A percentile compares a stretch with the other conserved stretches of the same genome.
phyloP scores from a whole-genome alignment of 495 filamentous ascomycete genomes.

The Cladorrhinum samala region DNA sequence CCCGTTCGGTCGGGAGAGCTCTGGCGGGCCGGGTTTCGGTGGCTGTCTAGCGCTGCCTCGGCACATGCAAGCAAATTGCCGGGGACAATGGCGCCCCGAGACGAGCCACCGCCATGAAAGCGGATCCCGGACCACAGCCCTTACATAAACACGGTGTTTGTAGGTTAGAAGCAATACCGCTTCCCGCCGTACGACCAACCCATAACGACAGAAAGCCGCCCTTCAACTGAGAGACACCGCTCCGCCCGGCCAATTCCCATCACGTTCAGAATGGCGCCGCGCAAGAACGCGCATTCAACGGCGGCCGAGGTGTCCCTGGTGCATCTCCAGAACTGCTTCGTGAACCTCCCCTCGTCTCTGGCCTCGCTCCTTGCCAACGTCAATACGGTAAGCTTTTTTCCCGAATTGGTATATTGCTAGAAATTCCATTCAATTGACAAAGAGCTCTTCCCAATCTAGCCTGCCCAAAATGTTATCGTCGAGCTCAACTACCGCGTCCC shows the following conservation, averaged over 20 bases:
- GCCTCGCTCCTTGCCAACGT: slow-evolving; percentile 76
- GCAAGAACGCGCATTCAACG: slow-evolving; percentile 58
- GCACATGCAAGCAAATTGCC: slow-evolving; percentile 29
- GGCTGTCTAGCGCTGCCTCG: slow-evolving; percentile 20
- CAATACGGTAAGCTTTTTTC: slow-evolving; percentile 62
- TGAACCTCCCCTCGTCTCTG: slow-evolving; percentile 84
- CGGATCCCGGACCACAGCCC: background rate
- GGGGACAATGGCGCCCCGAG: slow-evolving; percentile 9
- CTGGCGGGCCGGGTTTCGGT: slow-evolving; percentile 1
- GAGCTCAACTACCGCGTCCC: slow-evolving; percentile 65
- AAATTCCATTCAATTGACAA: slow-evolving; percentile 1
- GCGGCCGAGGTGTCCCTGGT: slow-evolving; percentile 73
- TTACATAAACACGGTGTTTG: background rate
- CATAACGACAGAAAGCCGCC: no score
- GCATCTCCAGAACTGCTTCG: slow-evolving; percentile 85
- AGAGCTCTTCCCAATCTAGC: slow-evolving; percentile 33
- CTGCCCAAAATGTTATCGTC: slow-evolving; percentile 92
- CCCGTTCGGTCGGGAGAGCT: background rate
- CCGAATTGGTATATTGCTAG: background rate
- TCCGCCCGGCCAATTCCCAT: background rate
- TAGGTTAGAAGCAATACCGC: background rate
- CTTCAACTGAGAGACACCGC: background rate
- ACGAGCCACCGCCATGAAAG: background rate
- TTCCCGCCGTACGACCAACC: no score
- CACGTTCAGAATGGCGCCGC: slow-evolving; percentile 47